These are phyloP conservation scores for Suhomyces taliae DNA, from an alignment of 1,139 yeast species.

Conservation along the genomic window DNA sequence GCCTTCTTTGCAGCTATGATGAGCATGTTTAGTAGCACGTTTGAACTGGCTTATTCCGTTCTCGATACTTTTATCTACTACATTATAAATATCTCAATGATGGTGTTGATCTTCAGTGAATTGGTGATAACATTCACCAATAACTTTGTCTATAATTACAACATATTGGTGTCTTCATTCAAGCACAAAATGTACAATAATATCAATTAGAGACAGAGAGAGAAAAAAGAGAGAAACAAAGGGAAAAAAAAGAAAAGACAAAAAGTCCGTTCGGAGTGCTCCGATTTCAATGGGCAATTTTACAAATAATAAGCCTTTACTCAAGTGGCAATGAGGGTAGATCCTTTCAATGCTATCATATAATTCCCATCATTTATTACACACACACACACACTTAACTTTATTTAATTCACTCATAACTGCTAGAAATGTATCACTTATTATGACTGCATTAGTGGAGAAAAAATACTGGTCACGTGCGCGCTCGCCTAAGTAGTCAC, in stretches of 20 bases:
- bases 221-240: too few relatives aligned
- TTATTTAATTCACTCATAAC: neutral
- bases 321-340: neutral
- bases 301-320: neutral
- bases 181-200: slow-evolving; percentile 33
- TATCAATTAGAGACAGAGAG: slow-evolving; percentile 21
- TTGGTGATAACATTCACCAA: slow-evolving; percentile 23
- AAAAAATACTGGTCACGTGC: neutral
- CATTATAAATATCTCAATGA: slow-evolving; percentile 27
- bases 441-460: neutral
- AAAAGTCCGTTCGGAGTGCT: too few relatives aligned
- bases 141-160: slow-evolving; percentile 22
- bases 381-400: too few relatives aligned
- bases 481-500: neutral
- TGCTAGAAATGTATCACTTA: neutral
- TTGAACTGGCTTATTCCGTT: slow-evolving; percentile 17
- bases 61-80: slow-evolving; percentile 32
- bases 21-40: slow-evolving; percentile 7
- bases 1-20: slow-evolving; percentile 4
- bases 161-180: slow-evolving; percentile 26
- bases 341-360: too few relatives aligned
- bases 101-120: slow-evolving; percentile 26
- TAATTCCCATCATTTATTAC: too few relatives aligned
- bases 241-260: too few relatives aligned
- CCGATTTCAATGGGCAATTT: too few relatives aligned